Evolutionary conservation across 306 rosid species (phyloP).

Genomic region (Malus asiatica): DNA sequence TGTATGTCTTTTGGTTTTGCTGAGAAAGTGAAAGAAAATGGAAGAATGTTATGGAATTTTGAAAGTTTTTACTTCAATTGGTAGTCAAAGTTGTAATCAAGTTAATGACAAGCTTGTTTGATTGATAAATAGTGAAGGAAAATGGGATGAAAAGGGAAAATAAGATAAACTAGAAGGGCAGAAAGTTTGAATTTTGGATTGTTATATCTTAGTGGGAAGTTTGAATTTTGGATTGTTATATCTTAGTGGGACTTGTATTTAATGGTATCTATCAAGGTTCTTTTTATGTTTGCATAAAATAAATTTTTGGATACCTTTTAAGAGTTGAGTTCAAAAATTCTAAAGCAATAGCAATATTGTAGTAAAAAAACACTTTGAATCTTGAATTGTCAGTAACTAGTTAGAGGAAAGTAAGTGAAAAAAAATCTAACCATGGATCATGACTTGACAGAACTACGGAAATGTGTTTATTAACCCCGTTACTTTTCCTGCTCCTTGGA

Average conservation of each 20-base stretch:
- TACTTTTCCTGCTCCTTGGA: constrained; percentile 1
- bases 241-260: background rate
- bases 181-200: background rate
- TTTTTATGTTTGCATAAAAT: background rate
- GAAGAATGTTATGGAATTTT: background rate
- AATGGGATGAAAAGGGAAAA: background rate
- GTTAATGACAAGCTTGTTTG: background rate
- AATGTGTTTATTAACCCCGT: background rate
- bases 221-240: background rate
- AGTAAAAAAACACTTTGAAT: background rate
- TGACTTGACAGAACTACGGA: background rate
- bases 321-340: background rate
- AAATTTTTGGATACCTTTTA: background rate
- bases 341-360: background rate
- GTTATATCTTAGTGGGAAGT: background rate
- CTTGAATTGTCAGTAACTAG: background rate
- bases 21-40: background rate
- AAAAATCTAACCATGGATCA: background rate
- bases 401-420: background rate
- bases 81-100: background rate
- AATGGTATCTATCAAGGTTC: background rate
- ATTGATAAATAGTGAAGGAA: background rate
- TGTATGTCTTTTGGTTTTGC: background rate
- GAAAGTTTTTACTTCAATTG: background rate
- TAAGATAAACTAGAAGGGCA: background rate